Evolutionary conservation across 352 stramenopile genomes (phyloP).

Genomic region (Globisporangium nodosum): DNA sequence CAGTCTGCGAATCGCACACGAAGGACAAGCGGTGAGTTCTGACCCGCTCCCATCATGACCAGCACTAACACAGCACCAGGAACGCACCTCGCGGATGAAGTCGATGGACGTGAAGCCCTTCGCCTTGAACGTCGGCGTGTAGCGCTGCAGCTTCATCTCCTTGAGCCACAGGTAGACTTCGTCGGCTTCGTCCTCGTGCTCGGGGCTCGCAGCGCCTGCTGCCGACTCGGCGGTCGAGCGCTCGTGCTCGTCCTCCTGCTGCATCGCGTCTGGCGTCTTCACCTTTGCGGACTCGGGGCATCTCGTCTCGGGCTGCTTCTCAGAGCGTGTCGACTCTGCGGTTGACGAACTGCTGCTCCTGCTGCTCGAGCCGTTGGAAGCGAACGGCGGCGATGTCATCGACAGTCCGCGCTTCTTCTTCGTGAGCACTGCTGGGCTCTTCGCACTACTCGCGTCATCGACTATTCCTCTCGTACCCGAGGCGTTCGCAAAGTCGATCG

Average conservation of each 20-base stretch:
- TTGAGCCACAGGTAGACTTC: conserved; percentile 78
- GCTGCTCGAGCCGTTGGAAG: conserved; percentile 21
- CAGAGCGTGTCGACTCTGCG: conserved; percentile 1
- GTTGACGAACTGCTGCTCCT: conserved; percentile 4
- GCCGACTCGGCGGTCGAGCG: conserved; percentile 16
- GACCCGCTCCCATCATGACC: background rate
- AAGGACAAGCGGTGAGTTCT: too few species aligned
- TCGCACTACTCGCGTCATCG: background rate
- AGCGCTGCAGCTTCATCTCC: conserved; percentile 47
- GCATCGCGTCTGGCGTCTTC: background rate
- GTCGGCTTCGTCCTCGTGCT: conserved; percentile 40
- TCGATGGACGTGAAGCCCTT: conserved; percentile 78
- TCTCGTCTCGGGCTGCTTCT: conserved; percentile 13
- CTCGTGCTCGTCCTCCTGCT: background rate
- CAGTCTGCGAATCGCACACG: conserved; percentile 35
- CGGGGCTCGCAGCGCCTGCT: conserved; percentile 20
- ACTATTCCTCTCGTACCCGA: conserved; percentile 3
- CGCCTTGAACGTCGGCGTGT: conserved; percentile 56
- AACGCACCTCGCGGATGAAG: conserved; percentile 78
- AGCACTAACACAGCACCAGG: background rate
- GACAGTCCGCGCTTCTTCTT: background rate
- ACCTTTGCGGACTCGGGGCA: conserved; percentile 2
- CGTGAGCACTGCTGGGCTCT: too few species aligned
- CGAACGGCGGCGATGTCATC: conserved; percentile 10
- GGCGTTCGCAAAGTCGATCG: conserved; percentile 72